Conservation (phyloP, 2,329 filamentous ascomycete genomes). For the Fusarium xylarioides region DNA sequence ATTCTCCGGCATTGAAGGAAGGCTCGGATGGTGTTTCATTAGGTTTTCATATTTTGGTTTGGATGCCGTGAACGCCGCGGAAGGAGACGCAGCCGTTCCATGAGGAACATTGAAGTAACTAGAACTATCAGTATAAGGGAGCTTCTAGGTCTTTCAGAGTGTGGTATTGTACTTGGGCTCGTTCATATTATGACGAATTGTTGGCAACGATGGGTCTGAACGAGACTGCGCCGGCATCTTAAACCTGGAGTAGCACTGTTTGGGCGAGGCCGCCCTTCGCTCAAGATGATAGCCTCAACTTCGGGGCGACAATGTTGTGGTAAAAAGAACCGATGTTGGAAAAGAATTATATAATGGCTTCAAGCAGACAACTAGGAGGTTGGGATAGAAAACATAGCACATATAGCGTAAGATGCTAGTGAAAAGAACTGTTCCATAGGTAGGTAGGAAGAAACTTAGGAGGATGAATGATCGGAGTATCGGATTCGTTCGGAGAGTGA, state of each 20-base stretch:
- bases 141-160: accelerated
- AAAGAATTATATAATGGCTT: background rate
- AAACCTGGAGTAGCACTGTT: background rate
- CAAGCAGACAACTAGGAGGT: background rate
- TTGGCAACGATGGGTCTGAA: slow-evolving; percentile 21
- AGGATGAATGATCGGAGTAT: background rate
- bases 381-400: background rate
- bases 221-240: slow-evolving; percentile 33
- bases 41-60: slow-evolving; percentile 6
- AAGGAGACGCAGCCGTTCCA: slow-evolving; percentile 16
- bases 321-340: accelerated
- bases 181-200: slow-evolving; percentile 2
- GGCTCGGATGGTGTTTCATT: slow-evolving; percentile 31
- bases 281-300: background rate
- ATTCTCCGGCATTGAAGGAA: slow-evolving; percentile 23
- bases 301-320: background rate
- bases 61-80: slow-evolving; percentile 7
- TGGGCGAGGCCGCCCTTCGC: background rate
- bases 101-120: slow-evolving; percentile 49
- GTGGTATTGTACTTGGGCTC: slow-evolving; percentile 39
- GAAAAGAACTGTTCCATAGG: background rate
- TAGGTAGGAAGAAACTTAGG: background rate
- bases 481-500: too few relatives aligned
- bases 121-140: background rate
- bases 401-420: background rate